A percentile compares a stretch with the other conserved stretches of the same genome.
Conservation (phyloP, 1,284 basidiomycete genomes). For the Sphaerobolus stellatus region DNA sequence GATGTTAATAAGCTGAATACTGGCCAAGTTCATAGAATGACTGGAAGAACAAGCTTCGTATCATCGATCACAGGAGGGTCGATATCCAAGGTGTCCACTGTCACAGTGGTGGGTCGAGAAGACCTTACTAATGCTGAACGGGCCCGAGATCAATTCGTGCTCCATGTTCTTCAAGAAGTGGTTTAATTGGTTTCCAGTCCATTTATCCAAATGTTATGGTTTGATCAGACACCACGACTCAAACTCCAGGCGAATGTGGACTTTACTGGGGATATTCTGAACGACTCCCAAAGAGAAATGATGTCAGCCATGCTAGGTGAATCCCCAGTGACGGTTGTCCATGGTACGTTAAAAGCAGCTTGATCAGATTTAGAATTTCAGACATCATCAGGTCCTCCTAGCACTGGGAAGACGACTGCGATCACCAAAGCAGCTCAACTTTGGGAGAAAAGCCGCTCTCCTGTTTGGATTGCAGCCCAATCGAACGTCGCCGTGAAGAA, state of each 20-base stretch:
- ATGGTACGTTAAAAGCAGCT: background rate
- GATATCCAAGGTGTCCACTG: too few relatives aligned
- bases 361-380: too few relatives aligned
- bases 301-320: background rate
- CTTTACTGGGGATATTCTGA: background rate
- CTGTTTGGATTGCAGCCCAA: constrained; percentile 72
- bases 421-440: constrained; percentile 59
- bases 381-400: constrained; percentile 57
- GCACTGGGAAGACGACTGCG: constrained; percentile 61
- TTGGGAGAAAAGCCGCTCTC: constrained; percentile 37
- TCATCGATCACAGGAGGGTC: background rate
- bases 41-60: background rate
- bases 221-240: too few relatives aligned
- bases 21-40: background rate
- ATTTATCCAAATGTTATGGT: background rate
- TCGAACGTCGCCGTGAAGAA: constrained; percentile 70
- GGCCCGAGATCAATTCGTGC: background rate
- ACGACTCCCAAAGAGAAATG: background rate
- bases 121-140: background rate
- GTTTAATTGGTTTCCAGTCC: background rate
- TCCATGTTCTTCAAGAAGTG: background rate
- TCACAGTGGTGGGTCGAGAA: background rate
- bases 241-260: background rate
- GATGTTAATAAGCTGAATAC: background rate
- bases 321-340: background rate